Base-by-base conservation (phyloP, 192 early-diverging fungal species). In the Cetraspora pellucida region DNA sequence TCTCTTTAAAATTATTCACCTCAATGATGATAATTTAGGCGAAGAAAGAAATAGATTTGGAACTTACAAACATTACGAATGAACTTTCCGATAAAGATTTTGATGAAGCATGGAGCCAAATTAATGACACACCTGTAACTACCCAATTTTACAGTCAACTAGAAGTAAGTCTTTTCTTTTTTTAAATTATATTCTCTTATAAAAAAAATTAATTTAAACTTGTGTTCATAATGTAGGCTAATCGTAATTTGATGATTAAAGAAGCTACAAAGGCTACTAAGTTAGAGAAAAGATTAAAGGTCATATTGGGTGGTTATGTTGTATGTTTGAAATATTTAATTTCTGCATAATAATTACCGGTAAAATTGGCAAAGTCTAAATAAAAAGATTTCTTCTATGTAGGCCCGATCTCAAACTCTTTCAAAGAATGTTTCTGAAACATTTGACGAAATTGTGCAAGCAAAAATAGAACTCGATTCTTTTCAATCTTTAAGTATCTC, bases 221-320 rank as follows among this genome's bases (percentile, higher is more conserved):
- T 75, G 11, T 57, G 10, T 44, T 17, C 4, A n/a, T 10, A 61
- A 77, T 84, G 37, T 79, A 93, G 82, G 43, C 80, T 9, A 86
- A 91, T 60, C 89, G 92, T 19, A 86, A 87, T 73, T 67, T 83
- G 3, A 95, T 97, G 94, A 84, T 87, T 19, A 82, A 86, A 46
- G 90, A 95, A 52, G 92, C 95, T 0, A 77, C 83, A 5, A 87
- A 86, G 47, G 95, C 95, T 14, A 81, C 85, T n/a, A 97, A 97
- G 81, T 68, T 93, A 17, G 97, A 99, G 80, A 94, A 93, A 77
- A 92, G 92, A 71, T 79, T 96, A 25, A 86, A 81, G 14, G 85
- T 97, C 17, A 85, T 85, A 9, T 81, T 97, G 54, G 96, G 96
- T 61, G 96, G 96, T 31, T 95, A 96, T 81, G 88, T 37, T 27